Evolutionary conservation across 495 filamentous ascomycete species (phyloP).

Genomic region (Penicillium odoratum): DNA sequence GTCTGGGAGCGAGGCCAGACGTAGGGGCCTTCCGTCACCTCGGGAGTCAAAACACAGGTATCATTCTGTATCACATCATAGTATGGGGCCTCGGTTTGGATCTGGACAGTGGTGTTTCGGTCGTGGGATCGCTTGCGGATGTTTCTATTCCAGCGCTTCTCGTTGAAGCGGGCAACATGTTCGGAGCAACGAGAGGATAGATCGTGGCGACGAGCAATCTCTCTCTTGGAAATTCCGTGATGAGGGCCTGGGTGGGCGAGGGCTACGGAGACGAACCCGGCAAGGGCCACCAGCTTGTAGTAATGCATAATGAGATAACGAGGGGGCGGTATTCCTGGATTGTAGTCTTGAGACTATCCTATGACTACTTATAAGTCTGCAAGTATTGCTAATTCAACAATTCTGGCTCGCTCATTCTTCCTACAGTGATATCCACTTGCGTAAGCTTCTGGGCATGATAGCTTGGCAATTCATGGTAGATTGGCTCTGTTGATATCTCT

Average conservation of each 20-base stretch:
- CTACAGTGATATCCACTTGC: neutral
- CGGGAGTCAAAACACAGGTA: slow-evolving; percentile 51
- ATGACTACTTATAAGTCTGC: neutral
- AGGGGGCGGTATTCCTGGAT: neutral
- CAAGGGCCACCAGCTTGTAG: neutral
- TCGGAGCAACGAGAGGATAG: neutral
- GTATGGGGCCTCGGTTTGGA: slow-evolving; percentile 17
- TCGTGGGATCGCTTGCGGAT: neutral
- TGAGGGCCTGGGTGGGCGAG: neutral
- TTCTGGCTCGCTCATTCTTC: neutral
- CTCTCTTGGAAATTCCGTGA: neutral
- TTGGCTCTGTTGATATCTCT: neutral
- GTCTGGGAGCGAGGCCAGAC: slow-evolving; percentile 33
- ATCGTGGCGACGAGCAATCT: neutral
- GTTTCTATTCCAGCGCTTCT: neutral
- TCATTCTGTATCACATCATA: slow-evolving; percentile 33
- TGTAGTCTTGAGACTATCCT: neutral
- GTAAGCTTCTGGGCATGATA: neutral
- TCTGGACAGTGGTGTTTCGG: neutral
- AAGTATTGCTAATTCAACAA: neutral
- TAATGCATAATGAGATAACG: neutral
- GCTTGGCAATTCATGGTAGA: neutral
- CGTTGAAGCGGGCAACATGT: neutral
- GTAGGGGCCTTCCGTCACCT: slow-evolving; percentile 50
- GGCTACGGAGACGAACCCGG: neutral